A percentile compares a stretch with the other conserved stretches of the same genome.
phyloP scores from a whole-genome alignment of 371 early-diverging fungal species.

The Mortierella sp. region DNA sequence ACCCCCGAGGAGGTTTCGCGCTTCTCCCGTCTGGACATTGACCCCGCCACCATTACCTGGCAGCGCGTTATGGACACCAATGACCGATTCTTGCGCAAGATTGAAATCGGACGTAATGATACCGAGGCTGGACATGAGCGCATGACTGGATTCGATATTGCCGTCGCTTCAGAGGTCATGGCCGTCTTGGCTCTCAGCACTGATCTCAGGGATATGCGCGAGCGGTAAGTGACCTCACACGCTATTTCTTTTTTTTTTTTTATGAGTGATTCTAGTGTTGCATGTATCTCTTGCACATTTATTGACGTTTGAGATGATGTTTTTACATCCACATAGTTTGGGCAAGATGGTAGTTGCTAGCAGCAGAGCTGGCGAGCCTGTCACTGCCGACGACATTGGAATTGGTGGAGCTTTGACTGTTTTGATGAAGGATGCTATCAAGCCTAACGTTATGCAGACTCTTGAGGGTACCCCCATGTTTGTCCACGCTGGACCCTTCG shows the following conservation, averaged over 20 bases:
- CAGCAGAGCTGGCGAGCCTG: constrained; percentile 83
- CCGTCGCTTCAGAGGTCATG: constrained; percentile 98
- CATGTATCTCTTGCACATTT: background rate
- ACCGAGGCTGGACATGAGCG: constrained; percentile 92
- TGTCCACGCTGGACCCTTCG: constrained; percentile 98
- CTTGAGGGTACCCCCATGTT: constrained; percentile 97
- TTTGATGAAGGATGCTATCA: constrained; percentile 97
- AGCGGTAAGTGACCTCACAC: constrained; percentile 61
- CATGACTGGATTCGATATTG: constrained; percentile 95
- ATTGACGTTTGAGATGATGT: no score
- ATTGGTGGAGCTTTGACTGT: constrained; percentile 96
- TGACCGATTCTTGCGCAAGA: constrained; percentile 93
- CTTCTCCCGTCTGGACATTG: constrained; percentile 94
- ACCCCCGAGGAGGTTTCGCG: constrained; percentile 81
- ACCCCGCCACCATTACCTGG: constrained; percentile 94
- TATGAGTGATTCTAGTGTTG: background rate
- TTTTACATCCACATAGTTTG: constrained; percentile 56
- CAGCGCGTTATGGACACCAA: constrained; percentile 96
- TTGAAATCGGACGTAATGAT: constrained; percentile 88
- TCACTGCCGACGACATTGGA: constrained; percentile 96
- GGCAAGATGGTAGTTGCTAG: constrained; percentile 96
- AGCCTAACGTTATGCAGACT: constrained; percentile 98
- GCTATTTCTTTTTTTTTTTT: background rate
- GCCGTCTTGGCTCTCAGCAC: constrained; percentile 96
- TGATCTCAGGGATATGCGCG: constrained; percentile 91